Percentiles rank a stretch among this genome's conserved stretches.
Evolutionary conservation across 345 rosid species (phyloP).

Genomic region (Eucalyptus sp.): DNA sequence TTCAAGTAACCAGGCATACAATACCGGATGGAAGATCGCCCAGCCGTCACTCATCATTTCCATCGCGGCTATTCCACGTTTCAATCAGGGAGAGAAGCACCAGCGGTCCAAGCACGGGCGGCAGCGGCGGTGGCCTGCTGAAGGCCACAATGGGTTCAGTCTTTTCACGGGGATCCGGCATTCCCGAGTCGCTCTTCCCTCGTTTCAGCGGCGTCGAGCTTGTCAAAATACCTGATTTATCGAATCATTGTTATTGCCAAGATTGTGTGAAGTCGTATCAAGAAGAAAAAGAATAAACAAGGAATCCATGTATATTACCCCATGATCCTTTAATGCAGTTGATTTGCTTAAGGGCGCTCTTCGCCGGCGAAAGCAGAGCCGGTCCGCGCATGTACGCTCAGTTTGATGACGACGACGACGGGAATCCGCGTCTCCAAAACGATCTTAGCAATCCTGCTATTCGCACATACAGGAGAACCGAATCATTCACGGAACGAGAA

Average conservation of each 20-base stretch:
- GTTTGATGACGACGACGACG: background rate
- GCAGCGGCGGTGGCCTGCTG: constrained; percentile 38
- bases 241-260: background rate
- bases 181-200: background rate
- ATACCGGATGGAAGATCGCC: background rate
- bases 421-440: background rate
- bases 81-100: constrained; percentile 42
- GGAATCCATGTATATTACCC: constrained; percentile 1
- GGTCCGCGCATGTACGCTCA: constrained; percentile 10
- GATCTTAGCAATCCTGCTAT: background rate
- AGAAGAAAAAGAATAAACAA: background rate
- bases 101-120: constrained; percentile 45
- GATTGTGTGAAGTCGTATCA: too few relatives aligned
- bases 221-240: constrained; percentile 18
- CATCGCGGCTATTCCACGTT: constrained; percentile 26
- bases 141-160: constrained; percentile 42
- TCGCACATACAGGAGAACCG: background rate
- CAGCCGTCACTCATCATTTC: constrained; percentile 16
- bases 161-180: constrained; percentile 5
- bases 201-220: constrained; percentile 28
- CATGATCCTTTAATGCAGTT: constrained; percentile 14
- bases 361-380: constrained; percentile 6
- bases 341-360: constrained; percentile 16
- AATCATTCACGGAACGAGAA: background rate
- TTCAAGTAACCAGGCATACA: constrained; percentile 6